Conservation (phyloP, 768 basidiomycete species). For the Tulasnella sp. region DNA sequence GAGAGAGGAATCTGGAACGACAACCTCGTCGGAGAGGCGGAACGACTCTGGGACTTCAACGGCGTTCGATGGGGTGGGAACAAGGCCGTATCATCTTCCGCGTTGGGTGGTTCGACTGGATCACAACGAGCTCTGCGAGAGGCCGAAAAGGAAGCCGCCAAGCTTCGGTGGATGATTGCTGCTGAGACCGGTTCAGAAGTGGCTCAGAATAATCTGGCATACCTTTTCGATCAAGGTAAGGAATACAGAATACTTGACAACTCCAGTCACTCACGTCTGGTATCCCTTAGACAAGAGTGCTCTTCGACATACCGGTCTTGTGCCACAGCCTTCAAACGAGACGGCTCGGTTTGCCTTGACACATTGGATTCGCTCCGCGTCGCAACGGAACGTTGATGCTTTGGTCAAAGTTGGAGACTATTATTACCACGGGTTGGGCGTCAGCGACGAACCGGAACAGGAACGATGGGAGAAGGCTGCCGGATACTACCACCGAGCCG, state of each 20-base stretch:
- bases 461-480: constrained; percentile 84
- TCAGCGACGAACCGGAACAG: constrained; percentile 61
- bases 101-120: neutral
- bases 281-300: constrained; percentile 59
- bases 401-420: constrained; percentile 98
- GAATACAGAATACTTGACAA: no score
- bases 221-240: constrained; percentile 90
- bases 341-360: constrained; percentile 80
- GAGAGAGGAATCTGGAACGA: constrained; percentile 88
- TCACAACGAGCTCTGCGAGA: constrained; percentile 46
- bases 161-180: constrained; percentile 92
- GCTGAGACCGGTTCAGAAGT: constrained; percentile 89
- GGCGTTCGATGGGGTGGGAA: constrained; percentile 36
- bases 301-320: constrained; percentile 62
- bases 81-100: neutral
- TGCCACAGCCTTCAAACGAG: constrained; percentile 72
- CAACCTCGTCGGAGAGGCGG: constrained; percentile 76
- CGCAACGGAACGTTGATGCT: constrained; percentile 92
- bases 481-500: constrained; percentile 90
- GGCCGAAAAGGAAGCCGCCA: constrained; percentile 68
- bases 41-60: constrained; percentile 56
- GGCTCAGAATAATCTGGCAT: constrained; percentile 94
- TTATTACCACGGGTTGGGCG: constrained; percentile 86
- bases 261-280: constrained; percentile 17
- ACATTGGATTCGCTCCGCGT: constrained; percentile 92